These are phyloP conservation scores for Porogramme epimiltina DNA, from an alignment of 1,284 basidiomycete species.

Conservation along the genomic window DNA sequence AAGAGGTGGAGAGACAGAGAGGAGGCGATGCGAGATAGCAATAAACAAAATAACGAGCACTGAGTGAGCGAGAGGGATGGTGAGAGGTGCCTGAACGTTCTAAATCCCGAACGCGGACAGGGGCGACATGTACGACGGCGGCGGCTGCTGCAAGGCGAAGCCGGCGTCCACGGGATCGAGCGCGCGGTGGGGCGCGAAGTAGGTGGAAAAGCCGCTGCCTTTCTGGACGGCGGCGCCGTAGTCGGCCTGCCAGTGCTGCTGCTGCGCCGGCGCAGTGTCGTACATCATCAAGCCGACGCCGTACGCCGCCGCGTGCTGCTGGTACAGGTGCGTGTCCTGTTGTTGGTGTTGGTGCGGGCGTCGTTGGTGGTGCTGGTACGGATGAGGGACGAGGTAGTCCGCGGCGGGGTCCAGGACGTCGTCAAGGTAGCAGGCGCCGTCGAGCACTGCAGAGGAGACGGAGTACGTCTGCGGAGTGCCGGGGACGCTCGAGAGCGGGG, in stretches of 20 bases:
- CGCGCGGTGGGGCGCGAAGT: conserved; percentile 19
- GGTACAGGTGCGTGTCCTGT: conserved; percentile 10
- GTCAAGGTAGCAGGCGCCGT: conserved; percentile 11
- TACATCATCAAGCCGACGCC: conserved; percentile 3
- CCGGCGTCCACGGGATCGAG: conserved; percentile 12
- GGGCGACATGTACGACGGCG: conserved; percentile 14
- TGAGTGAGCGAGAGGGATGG: conserved; percentile 11
- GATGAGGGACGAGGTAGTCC: conserved; percentile 22
- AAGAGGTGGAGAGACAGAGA: conserved; percentile 6
- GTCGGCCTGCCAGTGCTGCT: neutral
- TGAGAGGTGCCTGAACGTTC: conserved; percentile 9
- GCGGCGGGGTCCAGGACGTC: conserved; percentile 20
- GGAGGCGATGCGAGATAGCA: conserved; percentile 15
- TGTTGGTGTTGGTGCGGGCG: no score
- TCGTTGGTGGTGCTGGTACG: neutral
- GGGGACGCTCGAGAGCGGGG: conserved; percentile 34
- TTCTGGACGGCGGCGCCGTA: conserved; percentile 11
- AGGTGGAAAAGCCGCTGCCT: conserved; percentile 13
- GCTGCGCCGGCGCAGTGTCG: conserved; percentile 12
- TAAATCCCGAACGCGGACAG: conserved; percentile 23
- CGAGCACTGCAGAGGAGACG: no score
- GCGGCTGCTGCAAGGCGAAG: no score
- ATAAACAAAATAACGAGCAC: conserved; percentile 25
- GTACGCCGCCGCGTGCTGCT: conserved; percentile 15
- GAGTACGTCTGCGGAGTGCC: conserved; percentile 30